Evolutionary conservation across 495 filamentous ascomycete genomes (phyloP).

Genomic region (Neurospora sp.): DNA sequence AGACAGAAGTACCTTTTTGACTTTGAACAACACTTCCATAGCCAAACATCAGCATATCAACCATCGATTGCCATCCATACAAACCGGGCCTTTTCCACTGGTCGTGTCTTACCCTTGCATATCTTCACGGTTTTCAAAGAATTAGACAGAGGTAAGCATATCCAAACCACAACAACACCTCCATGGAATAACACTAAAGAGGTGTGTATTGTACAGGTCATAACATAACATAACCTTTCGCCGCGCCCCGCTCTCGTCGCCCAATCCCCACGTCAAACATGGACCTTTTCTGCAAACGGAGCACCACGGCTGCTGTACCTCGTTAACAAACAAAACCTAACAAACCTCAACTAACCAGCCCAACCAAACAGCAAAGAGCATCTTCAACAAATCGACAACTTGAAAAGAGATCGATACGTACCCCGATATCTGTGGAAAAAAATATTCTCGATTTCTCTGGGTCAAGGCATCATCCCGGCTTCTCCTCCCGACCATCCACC

Average conservation of each 20-base stretch:
- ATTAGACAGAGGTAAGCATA: background rate
- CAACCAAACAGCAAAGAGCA: background rate
- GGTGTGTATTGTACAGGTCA: background rate
- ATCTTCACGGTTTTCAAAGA: background rate
- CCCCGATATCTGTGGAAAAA: background rate
- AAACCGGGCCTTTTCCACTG: background rate
- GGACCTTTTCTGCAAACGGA: background rate
- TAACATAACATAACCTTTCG: background rate
- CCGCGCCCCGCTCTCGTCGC: background rate
- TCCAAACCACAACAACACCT: background rate
- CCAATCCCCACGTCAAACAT: background rate
- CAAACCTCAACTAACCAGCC: background rate
- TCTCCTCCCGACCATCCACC: background rate
- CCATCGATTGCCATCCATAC: background rate
- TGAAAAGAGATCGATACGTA: background rate
- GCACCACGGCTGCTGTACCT: background rate
- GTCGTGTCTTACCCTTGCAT: background rate
- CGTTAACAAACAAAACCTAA: background rate
- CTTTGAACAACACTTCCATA: background rate
- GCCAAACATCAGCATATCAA: background rate
- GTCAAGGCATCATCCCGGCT: background rate
- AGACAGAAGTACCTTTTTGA: background rate
- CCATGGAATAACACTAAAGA: background rate
- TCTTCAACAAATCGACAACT: background rate
- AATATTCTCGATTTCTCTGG: background rate